Evolutionary conservation across 108 stramenopile genomes (phyloP).

Genomic region (Pseudonitzschia delicatissima): DNA sequence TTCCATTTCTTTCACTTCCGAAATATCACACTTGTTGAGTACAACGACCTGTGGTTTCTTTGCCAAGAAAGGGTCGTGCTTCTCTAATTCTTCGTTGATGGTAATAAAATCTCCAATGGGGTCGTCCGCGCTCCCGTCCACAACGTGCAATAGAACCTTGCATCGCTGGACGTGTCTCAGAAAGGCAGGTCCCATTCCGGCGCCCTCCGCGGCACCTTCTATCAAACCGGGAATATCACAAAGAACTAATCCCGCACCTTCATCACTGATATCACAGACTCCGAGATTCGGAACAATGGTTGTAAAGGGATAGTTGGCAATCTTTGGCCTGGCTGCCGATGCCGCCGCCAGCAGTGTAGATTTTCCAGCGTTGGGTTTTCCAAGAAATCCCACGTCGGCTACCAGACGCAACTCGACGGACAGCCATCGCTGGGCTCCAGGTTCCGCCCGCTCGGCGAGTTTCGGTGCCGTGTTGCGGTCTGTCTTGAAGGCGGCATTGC

Average conservation of each 20-base stretch:
- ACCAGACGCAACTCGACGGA: conserved; percentile 88
- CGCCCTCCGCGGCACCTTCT: conserved; percentile 81
- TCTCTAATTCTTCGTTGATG: conserved; percentile 88
- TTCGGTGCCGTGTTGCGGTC: conserved; percentile 80
- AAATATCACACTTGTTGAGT: conserved; percentile 90
- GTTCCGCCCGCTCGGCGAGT: conserved; percentile 88
- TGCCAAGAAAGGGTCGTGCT: conserved; percentile 82
- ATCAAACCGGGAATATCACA: conserved; percentile 95
- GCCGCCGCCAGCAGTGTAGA: conserved; percentile 87
- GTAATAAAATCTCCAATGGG: conserved; percentile 90
- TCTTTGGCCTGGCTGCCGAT: conserved; percentile 90
- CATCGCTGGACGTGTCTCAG: conserved; percentile 91
- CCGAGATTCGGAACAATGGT: conserved; percentile 97
- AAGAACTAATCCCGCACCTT: conserved; percentile 81
- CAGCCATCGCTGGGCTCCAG: conserved; percentile 87
- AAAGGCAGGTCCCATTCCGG: conserved; percentile 89
- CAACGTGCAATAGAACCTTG: conserved; percentile 90
- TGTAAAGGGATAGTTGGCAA: conserved; percentile 98
- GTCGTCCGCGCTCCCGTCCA: conserved; percentile 92
- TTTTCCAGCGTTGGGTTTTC: conserved; percentile 99
- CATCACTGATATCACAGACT: conserved; percentile 84
- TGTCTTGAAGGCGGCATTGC: conserved; percentile 94
- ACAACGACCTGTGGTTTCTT: conserved; percentile 95
- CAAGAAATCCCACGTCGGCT: conserved; percentile 96
- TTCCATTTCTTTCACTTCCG: conserved; percentile 76